A percentile compares a stretch with the other conserved stretches of the same genome.
Evolutionary conservation across 2,329 filamentous ascomycete species (phyloP).

Genomic region (Ascochyta fabae): DNA sequence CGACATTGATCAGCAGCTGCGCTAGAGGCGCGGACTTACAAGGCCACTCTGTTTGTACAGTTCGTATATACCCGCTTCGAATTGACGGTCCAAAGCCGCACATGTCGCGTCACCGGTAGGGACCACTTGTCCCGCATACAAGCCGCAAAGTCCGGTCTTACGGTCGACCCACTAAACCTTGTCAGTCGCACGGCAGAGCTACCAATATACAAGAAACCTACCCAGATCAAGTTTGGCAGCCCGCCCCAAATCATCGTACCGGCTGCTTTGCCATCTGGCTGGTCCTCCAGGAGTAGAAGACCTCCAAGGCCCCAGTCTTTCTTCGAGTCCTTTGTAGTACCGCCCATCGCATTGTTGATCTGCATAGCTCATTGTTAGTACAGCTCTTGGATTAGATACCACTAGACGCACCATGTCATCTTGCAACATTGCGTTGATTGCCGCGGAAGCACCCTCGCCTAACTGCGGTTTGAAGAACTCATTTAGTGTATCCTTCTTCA

Average conservation of each 20-base stretch:
- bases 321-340: conserved; percentile 16
- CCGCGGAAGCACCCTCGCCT: conserved; percentile 13
- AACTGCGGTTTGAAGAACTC: conserved; percentile 45
- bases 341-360: conserved; percentile 36
- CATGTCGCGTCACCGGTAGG: conserved; percentile 38
- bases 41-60: conserved; percentile 15
- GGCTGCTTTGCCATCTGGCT: conserved; percentile 29
- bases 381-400: background rate
- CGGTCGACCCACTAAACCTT: conserved; percentile 40
- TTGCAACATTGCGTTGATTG: conserved; percentile 47
- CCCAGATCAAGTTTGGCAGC: conserved; percentile 43
- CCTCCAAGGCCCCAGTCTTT: conserved; percentile 45
- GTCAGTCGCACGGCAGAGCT: background rate
- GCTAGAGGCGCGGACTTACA: conserved; percentile 12
- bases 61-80: conserved; percentile 32
- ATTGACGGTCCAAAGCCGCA: conserved; percentile 22
- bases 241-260: conserved; percentile 46
- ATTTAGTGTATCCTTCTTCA: conserved; percentile 34
- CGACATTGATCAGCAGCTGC: background rate
- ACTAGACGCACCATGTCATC: conserved; percentile 21
- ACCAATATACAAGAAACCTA: conserved; percentile 17
- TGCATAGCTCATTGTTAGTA: conserved; percentile 3
- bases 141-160: conserved; percentile 36
- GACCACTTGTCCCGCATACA: conserved; percentile 39
- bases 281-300: conserved; percentile 31